Evolutionary conservation across 163 green algal species (phyloP), one percentile per base, ranked within the genome.

Genomic region (Chloromonas sp.): DNA sequence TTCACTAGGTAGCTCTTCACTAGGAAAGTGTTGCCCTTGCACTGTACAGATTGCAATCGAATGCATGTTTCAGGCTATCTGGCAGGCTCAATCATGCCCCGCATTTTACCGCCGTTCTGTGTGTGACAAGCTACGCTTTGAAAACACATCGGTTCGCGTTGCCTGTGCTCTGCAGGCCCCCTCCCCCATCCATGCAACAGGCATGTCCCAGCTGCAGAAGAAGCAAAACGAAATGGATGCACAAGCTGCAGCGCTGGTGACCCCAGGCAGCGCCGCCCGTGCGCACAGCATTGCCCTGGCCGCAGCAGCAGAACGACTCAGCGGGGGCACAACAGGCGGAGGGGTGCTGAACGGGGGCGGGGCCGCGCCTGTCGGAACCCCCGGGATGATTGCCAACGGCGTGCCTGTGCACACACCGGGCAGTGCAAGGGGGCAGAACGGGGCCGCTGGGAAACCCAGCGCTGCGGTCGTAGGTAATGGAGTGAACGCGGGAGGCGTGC

Each of bases 151-250:
- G 8, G 8, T 11, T 76, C 8, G 66, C 11, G 66, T 76, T 76
- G 66, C 66, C 66, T 11, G 8, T 76, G 66, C 66, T 57, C 2
- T 81, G 77, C 77, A 81, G 36, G 36, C 77, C 77, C 60, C 77
- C 15, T 81, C 77, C 78, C 88, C 83, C 82, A 79, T 88, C 14
- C 36, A 36, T 36, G 36, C 36, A 36, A 70, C 82, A 15, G 93
- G 89, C 89, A 94, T 94, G 92, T 87, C 87, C 0, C 92, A 94
- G 89, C 90, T 94, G 85, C 90, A 92, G 84, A 84, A 84, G 78
- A 93, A 93, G 89, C 86, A 90, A 5, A 74, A 74, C 11, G 66
- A 74, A 5, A 15, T 11, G 66, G 66, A 74, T 5, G 11, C 5
- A 11, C 66, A 74, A 11, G 66, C 66, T 74, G 66, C 66, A 11